Conservation (phyloP, 306 rosid species). For the Gastrolobium villosum region DNA sequence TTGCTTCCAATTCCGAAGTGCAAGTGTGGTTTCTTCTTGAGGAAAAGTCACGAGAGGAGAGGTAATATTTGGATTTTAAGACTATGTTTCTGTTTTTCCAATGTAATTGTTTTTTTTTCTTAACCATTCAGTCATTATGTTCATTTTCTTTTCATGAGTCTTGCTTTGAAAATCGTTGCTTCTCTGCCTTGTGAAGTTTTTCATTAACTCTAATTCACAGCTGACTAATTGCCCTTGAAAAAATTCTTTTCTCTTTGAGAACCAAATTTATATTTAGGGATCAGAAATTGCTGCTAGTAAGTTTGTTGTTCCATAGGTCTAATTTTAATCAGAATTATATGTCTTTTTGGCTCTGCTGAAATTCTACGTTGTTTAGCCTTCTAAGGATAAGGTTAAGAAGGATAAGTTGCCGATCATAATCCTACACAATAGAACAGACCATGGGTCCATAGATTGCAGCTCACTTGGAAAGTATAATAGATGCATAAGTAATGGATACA, state of each 20-base stretch:
- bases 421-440: not conserved
- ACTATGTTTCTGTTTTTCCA: not conserved
- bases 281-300: conserved; percentile 17
- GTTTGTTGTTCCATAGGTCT: not conserved
- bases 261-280: not conserved
- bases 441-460: not conserved
- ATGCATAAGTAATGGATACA: not conserved
- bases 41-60: conserved; percentile 76
- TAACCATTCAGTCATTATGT: not conserved
- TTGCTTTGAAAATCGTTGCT: conserved; percentile 26
- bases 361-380: not conserved
- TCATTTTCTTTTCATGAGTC: not conserved
- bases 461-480: not conserved
- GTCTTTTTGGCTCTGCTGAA: not conserved
- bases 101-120: not conserved
- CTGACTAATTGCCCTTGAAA: too few relatives aligned
- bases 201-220: not conserved
- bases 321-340: conserved; percentile 8
- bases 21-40: conserved; percentile 71
- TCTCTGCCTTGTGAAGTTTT: not conserved
- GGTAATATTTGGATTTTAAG: conserved; percentile 53
- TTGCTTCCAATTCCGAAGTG: conserved; percentile 81
- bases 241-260: not conserved
- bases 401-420: not conserved
- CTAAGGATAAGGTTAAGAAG: not conserved